Evolutionary conservation across 2,329 filamentous ascomycete species (phyloP), one percentile per base, ranked within the genome.

Genomic region (Beauveria caledonica): DNA sequence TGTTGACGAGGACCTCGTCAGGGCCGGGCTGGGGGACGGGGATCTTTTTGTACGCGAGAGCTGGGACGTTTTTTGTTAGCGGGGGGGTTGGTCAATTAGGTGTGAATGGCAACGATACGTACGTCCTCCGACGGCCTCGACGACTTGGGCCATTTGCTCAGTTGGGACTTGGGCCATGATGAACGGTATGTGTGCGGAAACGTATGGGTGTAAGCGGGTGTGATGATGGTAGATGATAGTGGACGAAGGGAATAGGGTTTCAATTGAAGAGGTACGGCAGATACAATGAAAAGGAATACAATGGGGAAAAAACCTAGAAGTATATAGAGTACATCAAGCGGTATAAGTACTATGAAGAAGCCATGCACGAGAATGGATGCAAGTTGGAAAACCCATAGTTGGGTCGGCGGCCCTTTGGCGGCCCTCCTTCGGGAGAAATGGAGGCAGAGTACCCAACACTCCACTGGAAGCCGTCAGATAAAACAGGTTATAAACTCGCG

Each of bases 101-200:
- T 6, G 11, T 2, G 7, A 6, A 23, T 17, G 19, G 17, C 3
- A 19, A 33, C 23, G 5, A 3, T 17, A 36, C 83, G 70, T 79
- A 79, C 86, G 84, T 60, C 86, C 87, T 67, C 89, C 91, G 61
- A 82, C 86, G 80, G 91, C 84, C 76, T 96, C 89, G 68, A 94
- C 81, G 67, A 97, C 90, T 76, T 94, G 89, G 56, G 93, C 93
- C 90, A 88, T 95, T 80, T 97, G 93, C 75, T 86, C 86, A 55
- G 81, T 84, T 62, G 93, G 93, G 70, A 97, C 83, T 60, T 84
- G 59, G 55, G 70, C 64, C 72, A 74, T 72, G 62, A 67, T 46
- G 53, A 40, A 39, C n/a, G n/a, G 33, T 17, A 66, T 58, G 62
- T 61, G 62, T 25, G 21, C 15, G 63, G 65, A 51, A 56, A 46